Evolutionary conservation across 169 alveolate genomes (phyloP).

Genomic region (Plasmodium yoelii): DNA sequence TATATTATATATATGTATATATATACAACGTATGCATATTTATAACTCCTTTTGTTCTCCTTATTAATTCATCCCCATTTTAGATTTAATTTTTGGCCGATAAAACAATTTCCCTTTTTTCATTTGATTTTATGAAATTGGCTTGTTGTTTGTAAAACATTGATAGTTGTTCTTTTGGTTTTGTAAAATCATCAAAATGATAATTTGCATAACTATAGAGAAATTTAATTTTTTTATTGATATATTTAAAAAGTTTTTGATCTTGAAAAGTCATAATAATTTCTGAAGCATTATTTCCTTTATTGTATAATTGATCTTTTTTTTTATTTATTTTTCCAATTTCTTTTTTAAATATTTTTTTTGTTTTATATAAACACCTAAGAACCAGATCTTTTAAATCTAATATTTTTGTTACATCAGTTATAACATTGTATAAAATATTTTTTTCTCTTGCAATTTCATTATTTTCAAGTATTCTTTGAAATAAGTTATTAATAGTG

Average conservation of each 20-base stretch:
- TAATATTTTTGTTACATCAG: conserved; percentile 42
- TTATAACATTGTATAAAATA: conserved; percentile 49
- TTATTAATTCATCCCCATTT: background rate
- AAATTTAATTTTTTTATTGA: conserved; percentile 49
- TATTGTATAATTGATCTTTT: conserved; percentile 8
- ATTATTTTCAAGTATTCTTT: conserved; percentile 63
- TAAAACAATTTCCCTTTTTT: conserved; percentile 46
- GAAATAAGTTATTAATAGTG: conserved; percentile 37
- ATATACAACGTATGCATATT: background rate
- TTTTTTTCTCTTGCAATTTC: conserved; percentile 59
- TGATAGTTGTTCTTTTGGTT: conserved; percentile 16
- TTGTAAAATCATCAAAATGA: conserved; percentile 38
- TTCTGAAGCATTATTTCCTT: background rate
- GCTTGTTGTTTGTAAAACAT: conserved; percentile 52
- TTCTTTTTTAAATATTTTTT: conserved; percentile 41
- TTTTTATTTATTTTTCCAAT: conserved; percentile 23
- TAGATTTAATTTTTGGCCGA: background rate
- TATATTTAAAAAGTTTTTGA: conserved; percentile 40
- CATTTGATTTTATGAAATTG: conserved; percentile 10
- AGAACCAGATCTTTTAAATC: conserved; percentile 46
- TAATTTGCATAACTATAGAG: conserved; percentile 59
- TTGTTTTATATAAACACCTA: conserved; percentile 62
- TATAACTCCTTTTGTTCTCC: background rate
- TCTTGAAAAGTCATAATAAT: conserved; percentile 32
- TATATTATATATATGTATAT: background rate